Percentiles rank a stretch among this genome's conserved stretches.
Conservation (phyloP, 2,329 filamentous ascomycete genomes). For the Onygenales sp. region DNA sequence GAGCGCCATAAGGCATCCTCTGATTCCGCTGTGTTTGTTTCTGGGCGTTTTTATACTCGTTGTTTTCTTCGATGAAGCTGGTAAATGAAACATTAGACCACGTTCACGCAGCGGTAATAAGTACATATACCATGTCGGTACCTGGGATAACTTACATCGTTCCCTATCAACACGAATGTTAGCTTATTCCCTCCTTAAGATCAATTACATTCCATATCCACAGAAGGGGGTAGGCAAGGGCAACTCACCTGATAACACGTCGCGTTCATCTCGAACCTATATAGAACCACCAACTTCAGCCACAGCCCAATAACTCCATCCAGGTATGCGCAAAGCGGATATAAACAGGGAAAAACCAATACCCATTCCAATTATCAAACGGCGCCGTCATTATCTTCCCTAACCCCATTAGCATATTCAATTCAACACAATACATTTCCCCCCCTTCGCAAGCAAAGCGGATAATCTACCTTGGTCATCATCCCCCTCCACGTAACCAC, state of each 20-base stretch:
- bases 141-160: not conserved
- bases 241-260: constrained; percentile 71
- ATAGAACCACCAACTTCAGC: not conserved
- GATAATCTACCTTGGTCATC: constrained; percentile 81
- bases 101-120: no score
- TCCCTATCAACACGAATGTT: not conserved
- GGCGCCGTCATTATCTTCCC: constrained; percentile 71
- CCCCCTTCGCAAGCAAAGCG: not conserved
- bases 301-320: not conserved
- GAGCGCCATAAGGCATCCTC: constrained; percentile 41
- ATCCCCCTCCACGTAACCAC: constrained; percentile 93
- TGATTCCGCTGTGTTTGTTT: constrained; percentile 48
- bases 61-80: constrained; percentile 90
- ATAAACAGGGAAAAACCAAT: constrained; percentile 12
- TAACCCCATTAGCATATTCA: not conserved
- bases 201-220: constrained; percentile 8
- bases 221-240: not conserved
- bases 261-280: constrained; percentile 90
- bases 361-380: constrained; percentile 75
- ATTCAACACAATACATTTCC: no score
- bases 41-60: constrained; percentile 58
- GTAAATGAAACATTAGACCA: no score
- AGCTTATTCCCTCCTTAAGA: not conserved
- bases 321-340: not conserved
- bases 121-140: no score